Evolutionary conservation across 1,284 basidiomycete species (phyloP), one percentile per base, ranked within the genome.

Genomic region (Xerocomus amazonicus): DNA sequence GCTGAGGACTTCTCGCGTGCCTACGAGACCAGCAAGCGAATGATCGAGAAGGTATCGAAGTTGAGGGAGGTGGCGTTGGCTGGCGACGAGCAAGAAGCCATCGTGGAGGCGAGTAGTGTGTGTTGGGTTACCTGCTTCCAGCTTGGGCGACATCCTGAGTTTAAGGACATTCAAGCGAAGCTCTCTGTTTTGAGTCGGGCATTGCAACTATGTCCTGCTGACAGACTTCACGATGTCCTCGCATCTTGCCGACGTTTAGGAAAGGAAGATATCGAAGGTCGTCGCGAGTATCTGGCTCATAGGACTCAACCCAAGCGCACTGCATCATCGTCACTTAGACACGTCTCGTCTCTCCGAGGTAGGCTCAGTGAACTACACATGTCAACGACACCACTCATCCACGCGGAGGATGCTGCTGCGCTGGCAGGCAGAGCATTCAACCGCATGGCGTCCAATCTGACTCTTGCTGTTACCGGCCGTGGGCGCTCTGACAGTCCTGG

Each of bases 111-210:
- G 4, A 78, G 77, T 40, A 86, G 92, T 59, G 84, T 92, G 23
- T 90, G 87, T 59, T 95, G 92, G 92, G 80, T 87, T 17, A 83
- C 85, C 3, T 92, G 89, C 63, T 92, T 84, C 70, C 87, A 90
- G 66, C 79, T 97, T 3, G 93, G 91, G 13, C 79, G 85, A 46
- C 86, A 92, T 57, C 73, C 80, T 13, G 89, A 89, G 59, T 92
- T 87, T 59, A 63, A 76, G 2, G 84, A 92, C 56, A 69, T 80
- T 4, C 69, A 75, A 12, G 80, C 83, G 58, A 90, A 87, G 59
- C 71, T 90, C 55, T 71, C 69, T 1, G 75, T 96, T 1, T 70
- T 97, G n/a, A 91, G 89, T 4, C 80, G 83, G 50, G 89, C 93
- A 4, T 73, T 97, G 28, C 85, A 92, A 59, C 76, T 96, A n/a